Percentiles rank a stretch among this genome's conserved stretches.
These are phyloP conservation scores for Ogataea siamensis DNA, from an alignment of 805 yeast genomes.

Conservation along the genomic window DNA sequence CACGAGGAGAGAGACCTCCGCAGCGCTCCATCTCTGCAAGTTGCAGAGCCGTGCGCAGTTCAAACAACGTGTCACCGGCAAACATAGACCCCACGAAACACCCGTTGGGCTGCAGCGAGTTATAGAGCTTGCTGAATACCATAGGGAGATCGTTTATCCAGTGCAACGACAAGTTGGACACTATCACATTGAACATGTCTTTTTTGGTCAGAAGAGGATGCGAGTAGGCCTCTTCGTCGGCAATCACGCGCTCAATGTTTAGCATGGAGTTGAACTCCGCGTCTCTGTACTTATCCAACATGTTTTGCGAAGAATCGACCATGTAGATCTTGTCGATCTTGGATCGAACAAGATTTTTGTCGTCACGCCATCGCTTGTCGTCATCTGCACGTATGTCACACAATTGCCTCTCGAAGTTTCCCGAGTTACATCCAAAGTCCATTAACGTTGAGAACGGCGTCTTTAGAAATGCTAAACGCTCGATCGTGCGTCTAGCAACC, in stretches of 20 bases:
- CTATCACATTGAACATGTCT: conserved; percentile 59
- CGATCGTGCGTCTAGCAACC: conserved; percentile 69
- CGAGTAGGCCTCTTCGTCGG: conserved; percentile 66
- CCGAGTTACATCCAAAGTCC: conserved; percentile 75
- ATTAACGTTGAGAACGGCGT: conserved; percentile 57
- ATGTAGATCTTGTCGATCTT: conserved; percentile 56
- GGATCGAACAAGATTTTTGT: conserved; percentile 48
- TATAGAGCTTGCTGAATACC: conserved; percentile 52
- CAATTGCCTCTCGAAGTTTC: conserved; percentile 43
- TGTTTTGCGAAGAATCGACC: conserved; percentile 59
- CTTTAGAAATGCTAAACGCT: conserved; percentile 70
- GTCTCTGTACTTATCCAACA: conserved; percentile 53
- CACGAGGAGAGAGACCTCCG: conserved; percentile 79
- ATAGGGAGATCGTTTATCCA: conserved; percentile 87
- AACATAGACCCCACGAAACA: conserved; percentile 77
- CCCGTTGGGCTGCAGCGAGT: conserved; percentile 72
- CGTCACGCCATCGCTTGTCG: conserved; percentile 45
- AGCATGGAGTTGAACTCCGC: conserved; percentile 43
- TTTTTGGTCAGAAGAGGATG: conserved; percentile 41
- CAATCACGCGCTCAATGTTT: conserved; percentile 48
- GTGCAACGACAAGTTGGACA: conserved; percentile 72
- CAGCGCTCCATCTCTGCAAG: conserved; percentile 76
- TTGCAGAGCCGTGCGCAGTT: conserved; percentile 74
- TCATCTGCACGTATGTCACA: conserved; percentile 39
- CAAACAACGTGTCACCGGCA: conserved; percentile 85